A percentile compares a stretch with the other conserved stretches of the same genome.
These are phyloP conservation scores for Boletus tomentosulus DNA, from an alignment of 768 basidiomycete genomes.

Conservation along the genomic window DNA sequence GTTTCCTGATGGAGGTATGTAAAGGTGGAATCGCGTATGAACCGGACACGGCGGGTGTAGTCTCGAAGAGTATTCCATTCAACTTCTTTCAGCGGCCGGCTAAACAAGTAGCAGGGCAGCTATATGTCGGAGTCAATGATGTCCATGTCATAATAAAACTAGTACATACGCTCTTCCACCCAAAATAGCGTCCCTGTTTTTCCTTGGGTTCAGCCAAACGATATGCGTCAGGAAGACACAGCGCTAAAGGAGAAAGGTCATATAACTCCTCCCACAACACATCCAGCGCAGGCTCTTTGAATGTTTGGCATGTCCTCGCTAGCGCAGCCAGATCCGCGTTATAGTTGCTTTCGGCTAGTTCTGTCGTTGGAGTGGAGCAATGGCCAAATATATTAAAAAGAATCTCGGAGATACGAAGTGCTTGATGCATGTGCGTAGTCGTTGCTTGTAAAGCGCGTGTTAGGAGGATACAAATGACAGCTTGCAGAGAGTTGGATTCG, in stretches of 20 bases:
- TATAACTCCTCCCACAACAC: no score
- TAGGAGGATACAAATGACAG: no score
- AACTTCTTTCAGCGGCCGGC: background rate
- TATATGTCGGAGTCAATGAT: background rate
- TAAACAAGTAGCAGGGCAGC: background rate
- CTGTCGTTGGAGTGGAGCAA: background rate
- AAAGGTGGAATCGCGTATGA: background rate
- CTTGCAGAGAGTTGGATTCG: no score
- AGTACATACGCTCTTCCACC: background rate
- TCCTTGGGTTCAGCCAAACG: background rate
- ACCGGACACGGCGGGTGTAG: background rate
- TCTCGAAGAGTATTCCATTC: background rate
- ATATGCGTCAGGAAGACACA: background rate
- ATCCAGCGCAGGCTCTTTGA: background rate
- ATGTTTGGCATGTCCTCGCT: background rate
- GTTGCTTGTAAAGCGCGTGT: no score
- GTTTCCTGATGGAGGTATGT: background rate
- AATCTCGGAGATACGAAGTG: background rate
- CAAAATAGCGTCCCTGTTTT: background rate
- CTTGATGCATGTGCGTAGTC: background rate
- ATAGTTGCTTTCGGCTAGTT: background rate
- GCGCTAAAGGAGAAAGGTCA: background rate
- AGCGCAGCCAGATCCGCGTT: background rate
- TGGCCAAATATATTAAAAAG: background rate
- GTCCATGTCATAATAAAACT: background rate